phyloP scores from a whole-genome alignment of 805 yeast species.

The Candida sithepensis region DNA sequence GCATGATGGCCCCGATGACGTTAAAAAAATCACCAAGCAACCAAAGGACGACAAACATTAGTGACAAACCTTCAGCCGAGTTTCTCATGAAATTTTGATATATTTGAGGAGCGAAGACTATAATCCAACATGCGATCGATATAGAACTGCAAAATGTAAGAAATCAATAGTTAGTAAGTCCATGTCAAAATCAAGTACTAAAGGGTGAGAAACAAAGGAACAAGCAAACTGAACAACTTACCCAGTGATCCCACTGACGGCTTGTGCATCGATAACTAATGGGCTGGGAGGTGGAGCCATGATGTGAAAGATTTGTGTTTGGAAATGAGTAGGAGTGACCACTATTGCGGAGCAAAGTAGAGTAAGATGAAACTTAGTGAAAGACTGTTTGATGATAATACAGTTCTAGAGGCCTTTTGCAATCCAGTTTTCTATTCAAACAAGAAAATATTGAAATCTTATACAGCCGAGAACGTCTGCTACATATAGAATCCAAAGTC shows the following conservation, averaged over 20 bases:
- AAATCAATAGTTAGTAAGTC: background rate
- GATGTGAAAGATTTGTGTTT: background rate
- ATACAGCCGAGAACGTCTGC: no score
- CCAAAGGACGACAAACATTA: constrained; percentile 87
- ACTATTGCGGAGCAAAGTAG: background rate
- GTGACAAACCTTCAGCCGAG: constrained; percentile 85
- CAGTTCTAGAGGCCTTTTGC: no score
- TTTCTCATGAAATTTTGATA: constrained; percentile 86
- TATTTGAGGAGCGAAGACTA: constrained; percentile 95
- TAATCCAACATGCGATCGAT: constrained; percentile 96
- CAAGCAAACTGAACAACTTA: no score
- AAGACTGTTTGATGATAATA: background rate
- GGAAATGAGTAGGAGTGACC: background rate
- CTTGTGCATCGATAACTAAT: constrained; percentile 60
- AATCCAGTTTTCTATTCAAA: no score
- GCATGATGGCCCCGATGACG: constrained; percentile 84
- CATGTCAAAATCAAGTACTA: background rate
- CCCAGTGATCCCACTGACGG: constrained; percentile 74
- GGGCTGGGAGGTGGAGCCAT: constrained; percentile 68
- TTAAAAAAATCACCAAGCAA: constrained; percentile 91
- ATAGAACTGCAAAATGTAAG: constrained; percentile 51
- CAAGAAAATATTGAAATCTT: no score
- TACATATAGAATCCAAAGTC: no score
- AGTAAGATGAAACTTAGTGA: background rate
- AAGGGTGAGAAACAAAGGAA: no score